Evolutionary conservation across 1,139 yeast species (phyloP).

Genomic region (Pichiaceae sp.): DNA sequence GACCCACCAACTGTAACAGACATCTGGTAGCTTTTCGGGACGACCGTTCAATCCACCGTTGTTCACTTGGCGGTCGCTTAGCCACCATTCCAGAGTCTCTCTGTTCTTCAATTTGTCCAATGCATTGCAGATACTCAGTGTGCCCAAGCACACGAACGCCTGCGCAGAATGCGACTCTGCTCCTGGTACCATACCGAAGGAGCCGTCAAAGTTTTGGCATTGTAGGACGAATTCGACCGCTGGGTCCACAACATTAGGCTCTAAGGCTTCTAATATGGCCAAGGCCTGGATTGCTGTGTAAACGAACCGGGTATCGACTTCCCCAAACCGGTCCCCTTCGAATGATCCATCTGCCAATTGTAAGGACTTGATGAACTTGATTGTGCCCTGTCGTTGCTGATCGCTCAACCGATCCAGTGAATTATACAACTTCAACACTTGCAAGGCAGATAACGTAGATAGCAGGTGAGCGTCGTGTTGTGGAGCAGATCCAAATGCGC

Average conservation of each 20-base stretch:
- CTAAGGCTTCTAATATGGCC: slow-evolving; percentile 57
- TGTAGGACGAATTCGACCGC: slow-evolving; percentile 56
- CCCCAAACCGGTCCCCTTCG: slow-evolving; percentile 88
- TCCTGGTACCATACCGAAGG: slow-evolving; percentile 89
- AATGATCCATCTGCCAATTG: slow-evolving; percentile 74
- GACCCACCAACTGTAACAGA: slow-evolving; percentile 98
- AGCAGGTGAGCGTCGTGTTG: slow-evolving; percentile 85
- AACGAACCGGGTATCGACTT: slow-evolving; percentile 83
- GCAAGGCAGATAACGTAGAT: slow-evolving; percentile 81
- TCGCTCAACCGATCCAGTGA: slow-evolving; percentile 34
- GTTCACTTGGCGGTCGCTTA: slow-evolving; percentile 84
- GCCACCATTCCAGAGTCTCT: slow-evolving; percentile 67
- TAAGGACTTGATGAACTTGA: slow-evolving; percentile 41
- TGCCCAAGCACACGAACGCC: slow-evolving; percentile 78
- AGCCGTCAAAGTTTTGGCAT: slow-evolving; percentile 93
- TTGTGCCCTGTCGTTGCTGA: slow-evolving; percentile 26
- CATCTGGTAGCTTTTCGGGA: slow-evolving; percentile 94
- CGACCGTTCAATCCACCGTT: slow-evolving; percentile 94
- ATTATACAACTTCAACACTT: slow-evolving; percentile 62
- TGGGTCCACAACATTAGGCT: slow-evolving; percentile 49
- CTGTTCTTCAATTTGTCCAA: slow-evolving; percentile 42
- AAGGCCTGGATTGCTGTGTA: slow-evolving; percentile 74
- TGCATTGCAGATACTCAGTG: slow-evolving; percentile 61
- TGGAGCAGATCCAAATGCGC: slow-evolving; percentile 91
- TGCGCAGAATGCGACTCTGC: slow-evolving; percentile 96